These are phyloP conservation scores for Colletotrichum lupini DNA, from an alignment of 2,329 filamentous ascomycete genomes.

Conservation along the genomic window DNA sequence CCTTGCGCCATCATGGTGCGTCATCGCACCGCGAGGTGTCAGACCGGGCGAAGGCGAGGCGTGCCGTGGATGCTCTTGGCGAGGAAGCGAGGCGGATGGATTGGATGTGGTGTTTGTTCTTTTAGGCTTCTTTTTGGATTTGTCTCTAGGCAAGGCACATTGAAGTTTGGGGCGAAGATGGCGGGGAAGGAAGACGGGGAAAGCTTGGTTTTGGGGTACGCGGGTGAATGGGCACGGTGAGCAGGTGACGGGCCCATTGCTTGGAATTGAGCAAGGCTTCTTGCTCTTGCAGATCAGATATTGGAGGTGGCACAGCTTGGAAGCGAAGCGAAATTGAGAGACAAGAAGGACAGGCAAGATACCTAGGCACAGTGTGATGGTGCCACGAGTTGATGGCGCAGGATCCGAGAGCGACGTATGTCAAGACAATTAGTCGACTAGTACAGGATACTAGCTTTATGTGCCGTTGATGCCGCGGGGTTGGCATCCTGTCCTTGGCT, in stretches of 20 bases:
- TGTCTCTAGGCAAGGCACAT: background rate
- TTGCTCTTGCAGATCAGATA: background rate
- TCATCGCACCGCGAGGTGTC: slow-evolving; percentile 26
- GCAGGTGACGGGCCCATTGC: background rate
- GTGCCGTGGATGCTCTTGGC: slow-evolving; percentile 26
- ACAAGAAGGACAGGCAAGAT: background rate
- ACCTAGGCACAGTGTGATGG: background rate
- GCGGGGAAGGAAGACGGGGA: background rate
- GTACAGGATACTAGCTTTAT: background rate
- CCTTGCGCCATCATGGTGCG: slow-evolving; percentile 14
- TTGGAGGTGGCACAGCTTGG: background rate
- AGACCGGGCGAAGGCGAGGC: slow-evolving; percentile 31
- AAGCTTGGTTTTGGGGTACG: background rate
- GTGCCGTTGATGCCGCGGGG: background rate
- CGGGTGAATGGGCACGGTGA: background rate
- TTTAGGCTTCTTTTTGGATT: background rate
- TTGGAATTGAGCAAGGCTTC: background rate
- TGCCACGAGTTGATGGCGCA: background rate
- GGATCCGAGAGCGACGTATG: slow-evolving; percentile 27
- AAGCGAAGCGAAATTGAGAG: background rate
- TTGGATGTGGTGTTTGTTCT: background rate
- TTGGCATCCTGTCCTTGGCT: background rate
- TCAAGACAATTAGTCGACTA: slow-evolving; percentile 26
- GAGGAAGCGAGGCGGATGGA: background rate
- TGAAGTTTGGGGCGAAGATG: background rate